Evolutionary conservation across 2,329 filamentous ascomycete species (phyloP).

Genomic region (Ophiostoma novo-ulmi): DNA sequence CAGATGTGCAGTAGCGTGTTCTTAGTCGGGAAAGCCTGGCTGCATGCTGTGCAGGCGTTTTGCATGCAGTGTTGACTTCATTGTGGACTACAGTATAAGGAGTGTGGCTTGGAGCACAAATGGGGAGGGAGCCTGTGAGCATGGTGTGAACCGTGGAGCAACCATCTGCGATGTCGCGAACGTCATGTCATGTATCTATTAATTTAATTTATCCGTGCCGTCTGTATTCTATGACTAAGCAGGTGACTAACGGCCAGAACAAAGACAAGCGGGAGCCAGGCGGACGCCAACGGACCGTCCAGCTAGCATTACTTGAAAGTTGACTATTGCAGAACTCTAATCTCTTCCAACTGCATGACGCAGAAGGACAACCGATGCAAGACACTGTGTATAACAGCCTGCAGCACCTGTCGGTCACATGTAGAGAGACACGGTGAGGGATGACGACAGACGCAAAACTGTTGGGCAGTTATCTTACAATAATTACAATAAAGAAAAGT

Average conservation of each 20-base stretch:
- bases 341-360: neutral
- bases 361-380: neutral
- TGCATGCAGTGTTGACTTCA: neutral
- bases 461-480: neutral
- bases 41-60: conserved; percentile 3
- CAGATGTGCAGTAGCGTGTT: conserved; percentile 12
- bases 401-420: neutral
- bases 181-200: neutral
- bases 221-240: neutral
- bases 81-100: neutral
- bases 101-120: neutral
- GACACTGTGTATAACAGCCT: neutral
- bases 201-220: neutral
- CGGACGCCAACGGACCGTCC: conserved; percentile 2
- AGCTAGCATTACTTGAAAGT: neutral
- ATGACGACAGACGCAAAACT: neutral
- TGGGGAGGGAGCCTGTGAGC: neutral
- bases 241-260: neutral
- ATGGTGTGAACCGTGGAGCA: neutral
- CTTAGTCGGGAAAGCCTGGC: neutral
- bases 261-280: conserved; percentile 9
- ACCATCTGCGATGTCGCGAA: neutral
- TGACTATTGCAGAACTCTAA: neutral
- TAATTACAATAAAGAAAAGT: neutral
- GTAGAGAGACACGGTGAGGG: neutral